Evolutionary conservation across 768 basidiomycete species (phyloP).

Genomic region (Boletus eberwhitei): DNA sequence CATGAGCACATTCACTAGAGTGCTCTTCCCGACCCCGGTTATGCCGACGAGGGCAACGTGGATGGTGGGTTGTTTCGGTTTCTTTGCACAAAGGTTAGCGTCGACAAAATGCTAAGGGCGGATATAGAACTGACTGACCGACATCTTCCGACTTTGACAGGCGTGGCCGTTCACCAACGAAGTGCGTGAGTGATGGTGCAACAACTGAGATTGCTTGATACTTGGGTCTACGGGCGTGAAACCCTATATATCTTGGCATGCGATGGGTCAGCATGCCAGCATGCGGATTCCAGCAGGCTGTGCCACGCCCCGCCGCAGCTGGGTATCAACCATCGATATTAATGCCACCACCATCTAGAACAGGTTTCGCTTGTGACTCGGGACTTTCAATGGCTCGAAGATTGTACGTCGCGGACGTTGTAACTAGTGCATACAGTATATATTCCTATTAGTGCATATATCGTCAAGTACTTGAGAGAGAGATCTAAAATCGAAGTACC

Average conservation of each 20-base stretch:
- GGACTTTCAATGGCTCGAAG: neutral
- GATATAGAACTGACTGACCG: constrained; percentile 9
- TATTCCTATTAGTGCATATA: neutral
- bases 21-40: constrained; percentile 28
- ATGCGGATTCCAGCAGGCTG: constrained; percentile 19
- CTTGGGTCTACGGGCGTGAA: neutral
- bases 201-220: neutral
- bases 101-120: neutral
- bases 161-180: neutral
- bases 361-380: neutral
- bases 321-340: neutral
- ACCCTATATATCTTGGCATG: constrained; percentile 1
- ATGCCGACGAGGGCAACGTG: constrained; percentile 22
- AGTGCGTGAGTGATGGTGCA: neutral
- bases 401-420: neutral
- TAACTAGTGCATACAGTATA: neutral
- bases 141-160: constrained; percentile 9
- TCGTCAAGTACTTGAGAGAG: neutral
- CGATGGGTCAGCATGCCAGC: neutral
- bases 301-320: neutral
- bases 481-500: neutral
- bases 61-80: neutral
- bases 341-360: neutral
- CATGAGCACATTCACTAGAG: constrained; percentile 25
- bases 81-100: constrained; percentile 2